phyloP scores from a whole-genome alignment of 805 yeast genomes.

The Tetrapisispora namnaoensis region DNA sequence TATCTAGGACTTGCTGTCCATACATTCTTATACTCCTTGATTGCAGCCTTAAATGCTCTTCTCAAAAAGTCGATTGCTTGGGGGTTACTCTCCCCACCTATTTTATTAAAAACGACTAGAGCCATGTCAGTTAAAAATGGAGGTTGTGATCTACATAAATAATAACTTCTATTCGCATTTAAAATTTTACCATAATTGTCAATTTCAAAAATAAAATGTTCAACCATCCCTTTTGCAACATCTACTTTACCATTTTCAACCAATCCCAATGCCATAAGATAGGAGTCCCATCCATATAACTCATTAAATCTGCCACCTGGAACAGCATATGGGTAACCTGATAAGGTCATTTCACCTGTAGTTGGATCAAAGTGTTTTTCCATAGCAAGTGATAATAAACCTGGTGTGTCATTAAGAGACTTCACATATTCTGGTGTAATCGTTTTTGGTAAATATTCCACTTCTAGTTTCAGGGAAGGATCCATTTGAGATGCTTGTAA shows the following conservation, averaged over 20 bases:
- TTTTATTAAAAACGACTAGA: constrained; percentile 50
- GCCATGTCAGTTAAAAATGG: constrained; percentile 95
- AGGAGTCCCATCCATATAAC: constrained; percentile 96
- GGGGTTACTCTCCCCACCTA: constrained; percentile 38
- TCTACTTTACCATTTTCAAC: constrained; percentile 54
- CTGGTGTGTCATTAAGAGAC: constrained; percentile 74
- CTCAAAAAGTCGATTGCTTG: constrained; percentile 51
- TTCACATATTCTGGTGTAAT: constrained; percentile 71
- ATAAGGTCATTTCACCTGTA: constrained; percentile 39
- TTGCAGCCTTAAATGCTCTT: constrained; percentile 66
- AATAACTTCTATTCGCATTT: constrained; percentile 90
- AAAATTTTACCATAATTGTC: constrained; percentile 83
- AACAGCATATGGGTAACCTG: constrained; percentile 79
- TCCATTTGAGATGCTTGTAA: constrained; percentile 39
- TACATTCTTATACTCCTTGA: constrained; percentile 71
- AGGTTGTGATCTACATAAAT: constrained; percentile 87
- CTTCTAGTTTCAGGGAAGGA: constrained; percentile 55
- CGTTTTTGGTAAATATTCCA: constrained; percentile 62
- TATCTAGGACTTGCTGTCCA: constrained; percentile 73
- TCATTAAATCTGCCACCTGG: constrained; percentile 98
- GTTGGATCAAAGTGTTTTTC: constrained; percentile 41
- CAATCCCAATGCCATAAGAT: constrained; percentile 81
- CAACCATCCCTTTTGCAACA: constrained; percentile 82
- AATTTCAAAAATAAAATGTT: constrained; percentile 85
- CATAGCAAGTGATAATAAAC: constrained; percentile 74